Evolutionary conservation across 441 rosid genomes (phyloP), one percentile per base, ranked within the genome.

Genomic region (Adansonia rubrostipa): DNA sequence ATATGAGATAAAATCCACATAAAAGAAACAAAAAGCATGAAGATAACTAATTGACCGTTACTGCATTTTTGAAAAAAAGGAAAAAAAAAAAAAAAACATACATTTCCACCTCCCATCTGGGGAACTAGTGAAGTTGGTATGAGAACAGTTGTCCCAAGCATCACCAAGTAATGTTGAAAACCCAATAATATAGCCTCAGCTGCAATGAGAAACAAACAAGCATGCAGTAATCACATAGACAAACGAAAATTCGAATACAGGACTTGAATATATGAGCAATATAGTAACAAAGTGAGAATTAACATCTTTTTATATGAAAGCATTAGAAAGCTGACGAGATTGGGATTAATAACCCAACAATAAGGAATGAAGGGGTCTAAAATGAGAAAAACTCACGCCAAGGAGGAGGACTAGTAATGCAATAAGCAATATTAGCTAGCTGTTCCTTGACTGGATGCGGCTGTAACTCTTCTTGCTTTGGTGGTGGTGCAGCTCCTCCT

Each of bases 81-180:
- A 24, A 24, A 24, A 24, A 24, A 24, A 24, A 24, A 24, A 24
- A 24, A 24, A 24, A 75, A 33, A 15, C 80, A 78, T 82, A 91
- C 95, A 60, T 88, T 85, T 86, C 91, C 86, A 7, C 95, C 95
- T 64, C 95, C 96, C 92, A 92, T 92, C 77, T 87, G 91, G 28
- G 92, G 89, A 80, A 90, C 93, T 53, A 92, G 85, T 6, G 82
- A 78, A 44, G 89, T 81, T 70, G 96, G 90, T 6, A 89, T 90
- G 71, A 92, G 86, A 80, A 92, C 96, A 0, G 87, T 86, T 66
- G 96, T 92, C 50, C 96, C 96, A 69, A 92, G 92, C 96, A 92
- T 88, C 84, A 92, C 92, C 47, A 90, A 79, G 84, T 90, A 92
- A 73, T 90, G 93, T 68, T 90, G 96, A 84, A 91, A 91, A 7